Conservation (phyloP, 2,329 filamentous ascomycete species). For the Pezicula carpinea region DNA sequence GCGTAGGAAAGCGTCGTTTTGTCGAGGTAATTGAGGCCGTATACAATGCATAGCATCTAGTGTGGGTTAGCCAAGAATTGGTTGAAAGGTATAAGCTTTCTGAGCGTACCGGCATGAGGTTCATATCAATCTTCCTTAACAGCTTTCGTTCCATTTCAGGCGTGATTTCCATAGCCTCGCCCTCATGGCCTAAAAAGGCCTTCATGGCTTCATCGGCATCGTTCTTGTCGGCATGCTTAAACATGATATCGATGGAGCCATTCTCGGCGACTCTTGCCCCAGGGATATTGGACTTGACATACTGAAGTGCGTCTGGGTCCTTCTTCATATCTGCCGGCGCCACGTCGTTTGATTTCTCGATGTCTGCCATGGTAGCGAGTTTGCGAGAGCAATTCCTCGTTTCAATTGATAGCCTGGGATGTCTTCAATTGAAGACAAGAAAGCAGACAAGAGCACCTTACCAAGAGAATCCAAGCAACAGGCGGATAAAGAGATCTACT, state of each 20-base stretch:
- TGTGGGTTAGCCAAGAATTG: constrained; percentile 2
- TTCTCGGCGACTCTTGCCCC: constrained; percentile 5
- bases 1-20: constrained; percentile 46
- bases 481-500: too few species aligned
- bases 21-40: constrained; percentile 51
- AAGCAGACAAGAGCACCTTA: too few species aligned
- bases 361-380: too few species aligned
- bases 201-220: constrained; percentile 40
- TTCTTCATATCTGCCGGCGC: background rate
- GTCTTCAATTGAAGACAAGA: too few species aligned
- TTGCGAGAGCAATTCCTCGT: too few species aligned
- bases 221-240: constrained; percentile 33
- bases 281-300: background rate
- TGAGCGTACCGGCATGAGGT: constrained; percentile 36
- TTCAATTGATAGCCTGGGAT: too few species aligned
- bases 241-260: constrained; percentile 13
- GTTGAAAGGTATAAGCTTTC: background rate
- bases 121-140: constrained; percentile 40
- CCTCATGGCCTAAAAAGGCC: constrained; percentile 34
- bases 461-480: too few species aligned
- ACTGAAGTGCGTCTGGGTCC: background rate
- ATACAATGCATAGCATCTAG: constrained; percentile 49
- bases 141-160: constrained; percentile 36
- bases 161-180: constrained; percentile 32
- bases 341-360: too few species aligned